These are phyloP conservation scores for Pythium folliculosum DNA, from an alignment of 352 stramenopile species.

Conservation along the genomic window DNA sequence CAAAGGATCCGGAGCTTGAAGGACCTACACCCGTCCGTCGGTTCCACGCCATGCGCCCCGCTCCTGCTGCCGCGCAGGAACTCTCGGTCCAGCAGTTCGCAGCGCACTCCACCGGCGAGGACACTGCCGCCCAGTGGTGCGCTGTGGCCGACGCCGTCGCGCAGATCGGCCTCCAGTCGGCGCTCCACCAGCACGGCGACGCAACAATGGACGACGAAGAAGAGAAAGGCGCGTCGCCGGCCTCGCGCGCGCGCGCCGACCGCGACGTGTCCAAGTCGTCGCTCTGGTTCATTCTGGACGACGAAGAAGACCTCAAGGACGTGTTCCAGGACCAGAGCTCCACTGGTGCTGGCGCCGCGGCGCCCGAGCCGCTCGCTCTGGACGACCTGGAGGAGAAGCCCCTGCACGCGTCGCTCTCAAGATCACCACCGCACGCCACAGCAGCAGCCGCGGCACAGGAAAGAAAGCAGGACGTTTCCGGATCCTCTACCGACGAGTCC, in stretches of 20 bases:
- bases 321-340: constrained; percentile 9
- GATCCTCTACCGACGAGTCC: constrained; percentile 1
- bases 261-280: constrained; percentile 48
- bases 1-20: constrained; percentile 21
- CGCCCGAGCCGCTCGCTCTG: neutral
- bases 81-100: neutral
- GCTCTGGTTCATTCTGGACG: constrained; percentile 75
- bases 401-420: neutral
- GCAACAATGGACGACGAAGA: constrained; percentile 8
- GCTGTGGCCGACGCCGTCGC: constrained; percentile 27
- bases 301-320: constrained; percentile 26
- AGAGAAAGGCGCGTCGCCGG: constrained; percentile 16
- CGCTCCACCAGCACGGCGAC: constrained; percentile 5
- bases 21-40: neutral
- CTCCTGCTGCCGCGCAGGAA: constrained; percentile 8
- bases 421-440: neutral
- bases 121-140: constrained; percentile 18
- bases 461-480: neutral
- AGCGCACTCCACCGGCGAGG: constrained; percentile 14
- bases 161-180: constrained; percentile 22
- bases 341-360: neutral
- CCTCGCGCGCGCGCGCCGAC: neutral
- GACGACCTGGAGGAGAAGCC: constrained; percentile 16
- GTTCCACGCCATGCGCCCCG: constrained; percentile 11
- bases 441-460: neutral